Base-by-base conservation (phyloP, 768 basidiomycete species). In the Strobilomyces dryophilus region DNA sequence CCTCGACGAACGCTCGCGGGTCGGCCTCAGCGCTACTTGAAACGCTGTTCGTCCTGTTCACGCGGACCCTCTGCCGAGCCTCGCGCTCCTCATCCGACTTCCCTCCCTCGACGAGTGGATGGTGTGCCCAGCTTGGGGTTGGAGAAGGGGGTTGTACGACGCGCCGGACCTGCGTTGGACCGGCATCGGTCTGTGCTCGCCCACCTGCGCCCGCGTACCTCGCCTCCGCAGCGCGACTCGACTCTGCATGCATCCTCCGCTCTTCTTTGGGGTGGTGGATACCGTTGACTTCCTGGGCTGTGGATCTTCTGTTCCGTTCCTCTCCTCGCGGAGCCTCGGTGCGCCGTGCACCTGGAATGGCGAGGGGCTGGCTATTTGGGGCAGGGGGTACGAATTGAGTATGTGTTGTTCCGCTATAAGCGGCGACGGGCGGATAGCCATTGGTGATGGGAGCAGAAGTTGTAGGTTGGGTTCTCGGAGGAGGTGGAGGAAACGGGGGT, bases 181-280 rank as follows among this genome's bases (percentile, higher is more conserved):
- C 70, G 0, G 71, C 59, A 15, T 73, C 66, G 34, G 69, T 66
- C 1, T 67, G 69, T 45, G 65, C 56, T 53, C 66, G 66, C 42
- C 55, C 62, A 47, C 55, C 51, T 8, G 47, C 45, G 36, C 37
- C 39, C 11, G 50, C n/a, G 20, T 51, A 47, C 18, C 58, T 62
- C 20, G 36, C 32, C 26, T 54, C 58, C 29, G 29, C 26, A 36
- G 47, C 35, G 29, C 53, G 64, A 39, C 41, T 47, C 17, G 64
- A 53, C 26, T 53, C 60, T 14, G 41, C 47, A 26, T 46, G 51
- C 5, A 43, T 40, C 40, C 55, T 50, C 49, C 60, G 55, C 32
- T 58, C 62, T 46, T 58, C 60, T 49, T 53, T 51, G 26, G 47
- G 36, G 34, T 55, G 55, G 40, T 34, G 47, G 20, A 37, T 43